A percentile compares a stretch with the other conserved stretches of the same genome.
phyloP scores from a whole-genome alignment of 179 eudicot genomes.

The Heliamphora ciliata region DNA sequence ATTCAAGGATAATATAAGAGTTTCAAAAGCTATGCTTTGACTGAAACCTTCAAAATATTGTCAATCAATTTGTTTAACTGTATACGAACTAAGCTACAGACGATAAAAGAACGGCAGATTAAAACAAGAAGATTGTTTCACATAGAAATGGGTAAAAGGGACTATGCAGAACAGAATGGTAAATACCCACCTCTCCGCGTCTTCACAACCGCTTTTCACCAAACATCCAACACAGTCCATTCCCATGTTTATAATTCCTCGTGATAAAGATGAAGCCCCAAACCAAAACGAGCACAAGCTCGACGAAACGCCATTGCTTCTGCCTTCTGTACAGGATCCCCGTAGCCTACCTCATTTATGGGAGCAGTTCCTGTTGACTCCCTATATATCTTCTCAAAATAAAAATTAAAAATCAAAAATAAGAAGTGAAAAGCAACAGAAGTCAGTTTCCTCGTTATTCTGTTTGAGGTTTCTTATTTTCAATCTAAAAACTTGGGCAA shows the following conservation, averaged over 20 bases:
- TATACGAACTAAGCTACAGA: too few relatives aligned
- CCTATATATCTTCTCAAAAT: constrained; percentile 49
- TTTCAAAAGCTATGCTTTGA: too few relatives aligned
- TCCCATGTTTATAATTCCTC: constrained; percentile 32
- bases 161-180: too few relatives aligned
- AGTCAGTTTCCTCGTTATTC: neutral
- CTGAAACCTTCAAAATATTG: too few relatives aligned
- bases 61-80: too few relatives aligned
- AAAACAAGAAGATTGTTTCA: too few relatives aligned
- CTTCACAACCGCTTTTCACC: too few relatives aligned
- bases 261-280: constrained; percentile 93
- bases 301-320: constrained; percentile 98
- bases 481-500: neutral
- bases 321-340: constrained; percentile 88
- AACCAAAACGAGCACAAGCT: constrained; percentile 98
- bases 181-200: too few relatives aligned
- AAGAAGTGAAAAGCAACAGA: neutral
- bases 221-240: too few relatives aligned
- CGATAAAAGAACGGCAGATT: too few relatives aligned
- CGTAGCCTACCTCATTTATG: constrained; percentile 43
- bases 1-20: too few relatives aligned
- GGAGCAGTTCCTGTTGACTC: constrained; percentile 84
- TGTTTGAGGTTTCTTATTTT: neutral
- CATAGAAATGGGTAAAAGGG: too few relatives aligned
- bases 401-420: neutral